Conservation (phyloP, 139 green algal genomes). For the Chlorella sp. region DNA sequence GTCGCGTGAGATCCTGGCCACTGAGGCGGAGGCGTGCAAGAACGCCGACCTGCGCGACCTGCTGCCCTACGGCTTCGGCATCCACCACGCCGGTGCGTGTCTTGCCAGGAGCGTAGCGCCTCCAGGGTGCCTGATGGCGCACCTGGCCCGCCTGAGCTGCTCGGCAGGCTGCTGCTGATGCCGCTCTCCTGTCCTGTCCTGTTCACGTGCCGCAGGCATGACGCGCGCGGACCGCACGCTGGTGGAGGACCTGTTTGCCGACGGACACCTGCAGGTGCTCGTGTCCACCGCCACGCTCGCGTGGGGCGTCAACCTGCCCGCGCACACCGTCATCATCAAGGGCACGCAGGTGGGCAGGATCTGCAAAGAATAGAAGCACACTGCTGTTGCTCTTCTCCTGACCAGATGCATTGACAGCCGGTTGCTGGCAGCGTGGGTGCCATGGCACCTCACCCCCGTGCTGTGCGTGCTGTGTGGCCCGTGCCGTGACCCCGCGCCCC, state of each 20-base stretch:
- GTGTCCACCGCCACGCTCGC: constrained; percentile 97
- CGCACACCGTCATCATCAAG: constrained; percentile 99
- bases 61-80: constrained; percentile 93
- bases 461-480: no score
- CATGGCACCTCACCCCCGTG: no score
- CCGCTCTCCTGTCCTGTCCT: no score
- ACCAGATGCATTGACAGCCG: no score
- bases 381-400: no score
- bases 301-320: constrained; percentile 98
- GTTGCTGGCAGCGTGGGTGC: no score
- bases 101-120: no score
- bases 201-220: constrained; percentile 89
- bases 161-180: no score
- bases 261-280: constrained; percentile 93
- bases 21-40: constrained; percentile 82
- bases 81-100: constrained; percentile 82
- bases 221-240: constrained; percentile 82
- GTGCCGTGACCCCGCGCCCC: no score
- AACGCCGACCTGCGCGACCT: constrained; percentile 81
- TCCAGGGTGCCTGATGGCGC: no score
- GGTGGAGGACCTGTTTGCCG: constrained; percentile 97
- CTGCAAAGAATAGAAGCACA: no score
- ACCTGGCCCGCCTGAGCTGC: no score
- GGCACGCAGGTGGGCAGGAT: constrained; percentile 74
- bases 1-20: constrained; percentile 78